Evolutionary conservation across 495 filamentous ascomycete species (phyloP).

Genomic region (Tuber magnatum): DNA sequence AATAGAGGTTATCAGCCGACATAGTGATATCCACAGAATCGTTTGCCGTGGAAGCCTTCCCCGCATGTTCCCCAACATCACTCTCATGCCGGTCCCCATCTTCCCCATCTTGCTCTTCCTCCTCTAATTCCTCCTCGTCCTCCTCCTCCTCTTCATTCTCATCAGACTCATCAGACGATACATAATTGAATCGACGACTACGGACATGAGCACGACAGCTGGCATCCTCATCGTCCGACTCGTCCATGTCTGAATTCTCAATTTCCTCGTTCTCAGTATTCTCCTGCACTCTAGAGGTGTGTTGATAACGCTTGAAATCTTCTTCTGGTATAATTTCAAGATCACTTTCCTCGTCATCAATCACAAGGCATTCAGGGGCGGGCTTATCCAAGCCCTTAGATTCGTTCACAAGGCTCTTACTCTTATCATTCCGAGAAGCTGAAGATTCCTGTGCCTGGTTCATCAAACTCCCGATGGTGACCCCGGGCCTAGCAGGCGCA

Average conservation of each 20-base stretch:
- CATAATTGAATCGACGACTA: constrained; percentile 1
- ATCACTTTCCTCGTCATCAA: constrained; percentile 21
- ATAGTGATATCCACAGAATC: neutral
- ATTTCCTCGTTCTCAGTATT: constrained; percentile 5
- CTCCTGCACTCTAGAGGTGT: constrained; percentile 3
- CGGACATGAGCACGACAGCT: neutral
- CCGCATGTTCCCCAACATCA: constrained; percentile 5
- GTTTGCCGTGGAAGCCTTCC: neutral
- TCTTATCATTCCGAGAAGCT: constrained; percentile 7
- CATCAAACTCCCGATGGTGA: constrained; percentile 36
- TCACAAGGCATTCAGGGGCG: constrained; percentile 19
- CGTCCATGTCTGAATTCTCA: constrained; percentile 3
- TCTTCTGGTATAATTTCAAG: constrained; percentile 36
- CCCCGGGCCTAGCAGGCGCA: constrained; percentile 24
- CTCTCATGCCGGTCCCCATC: constrained; percentile 19
- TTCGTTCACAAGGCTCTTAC: neutral
- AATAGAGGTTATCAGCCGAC: neutral
- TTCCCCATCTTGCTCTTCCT: constrained; percentile 19
- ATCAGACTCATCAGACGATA: constrained; percentile 19
- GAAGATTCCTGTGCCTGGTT: constrained; percentile 31
- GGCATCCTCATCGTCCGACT: constrained; percentile 22
- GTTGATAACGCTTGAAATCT: constrained; percentile 10
- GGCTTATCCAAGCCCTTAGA: constrained; percentile 1
- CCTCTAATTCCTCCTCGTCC: constrained; percentile 15
- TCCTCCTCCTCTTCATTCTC: constrained; percentile 30